Percentiles rank a stretch among this genome's conserved stretches.
phyloP scores from a whole-genome alignment of 1,284 basidiomycete genomes.

The Phaffia rhodozyma region DNA sequence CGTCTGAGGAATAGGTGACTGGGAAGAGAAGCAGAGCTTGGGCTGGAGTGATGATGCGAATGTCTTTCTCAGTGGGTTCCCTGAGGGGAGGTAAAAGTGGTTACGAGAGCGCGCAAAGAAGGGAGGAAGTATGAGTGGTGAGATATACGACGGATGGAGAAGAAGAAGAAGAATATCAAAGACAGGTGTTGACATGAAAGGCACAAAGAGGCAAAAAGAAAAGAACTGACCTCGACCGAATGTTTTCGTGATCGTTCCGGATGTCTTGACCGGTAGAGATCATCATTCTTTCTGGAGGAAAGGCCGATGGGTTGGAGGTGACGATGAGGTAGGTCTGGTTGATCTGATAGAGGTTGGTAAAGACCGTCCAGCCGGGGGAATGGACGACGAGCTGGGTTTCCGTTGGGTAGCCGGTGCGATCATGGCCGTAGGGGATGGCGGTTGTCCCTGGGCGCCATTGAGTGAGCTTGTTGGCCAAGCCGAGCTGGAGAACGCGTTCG shows the following conservation, averaged over 20 bases:
- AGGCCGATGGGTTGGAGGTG: slow-evolving; percentile 33
- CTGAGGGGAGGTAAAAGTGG: no score
- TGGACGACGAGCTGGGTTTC: no score
- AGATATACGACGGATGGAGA: neutral
- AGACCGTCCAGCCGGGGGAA: slow-evolving; percentile 60
- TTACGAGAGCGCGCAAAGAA: neutral
- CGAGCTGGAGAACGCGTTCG: neutral
- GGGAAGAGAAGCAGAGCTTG: slow-evolving; percentile 29
- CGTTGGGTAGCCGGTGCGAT: neutral
- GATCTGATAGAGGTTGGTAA: slow-evolving; percentile 48
- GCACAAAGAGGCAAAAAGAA: neutral
- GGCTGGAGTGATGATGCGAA: slow-evolving; percentile 57
- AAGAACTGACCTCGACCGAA: slow-evolving; percentile 30
- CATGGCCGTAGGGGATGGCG: neutral
- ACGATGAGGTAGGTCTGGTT: slow-evolving; percentile 39
- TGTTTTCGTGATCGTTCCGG: slow-evolving; percentile 37
- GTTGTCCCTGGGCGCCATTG: neutral
- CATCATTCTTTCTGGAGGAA: slow-evolving; percentile 36
- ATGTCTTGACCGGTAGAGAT: slow-evolving; percentile 37
- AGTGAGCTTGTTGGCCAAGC: neutral
- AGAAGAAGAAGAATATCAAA: no score
- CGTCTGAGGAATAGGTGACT: slow-evolving; percentile 31
- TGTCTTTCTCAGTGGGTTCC: slow-evolving; percentile 59
- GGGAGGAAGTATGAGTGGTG: neutral
- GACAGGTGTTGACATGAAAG: neutral